Conservation (phyloP, 345 rosid species). For the thale cress (Arabidopsis thaliana) region TAIR10.1 NC_003075.7:9823501-9824000, state of each 20-base stretch:
- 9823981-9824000: slow-evolving; percentile 85
- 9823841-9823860: slow-evolving; percentile 82
- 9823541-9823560: slow-evolving; percentile 95
- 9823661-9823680: neutral
- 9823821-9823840: slow-evolving; percentile 94
- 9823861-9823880: slow-evolving; percentile 78
- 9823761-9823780: neutral
- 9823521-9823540: slow-evolving; percentile 99
- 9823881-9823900: slow-evolving; percentile 90
- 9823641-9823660: neutral
- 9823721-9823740: slow-evolving; percentile 1
- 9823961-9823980: slow-evolving; percentile 88
- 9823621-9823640: slow-evolving; percentile 2
- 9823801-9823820: slow-evolving; percentile 98
- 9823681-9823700: slow-evolving; percentile 3
- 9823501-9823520: slow-evolving; percentile 81
- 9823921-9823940: slow-evolving; percentile 93
- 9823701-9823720: slow-evolving; percentile 2
- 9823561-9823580: slow-evolving; percentile 92
- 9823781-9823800: slow-evolving; percentile 48
- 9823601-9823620: slow-evolving; percentile 93
- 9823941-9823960: slow-evolving; percentile 99
- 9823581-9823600: slow-evolving; percentile 82
- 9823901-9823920: slow-evolving; percentile 87
- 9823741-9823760: neutral